These are phyloP conservation scores for Cladosporium sphaerospermum DNA, from an alignment of 2,329 filamentous ascomycete species.

Conservation along the genomic window DNA sequence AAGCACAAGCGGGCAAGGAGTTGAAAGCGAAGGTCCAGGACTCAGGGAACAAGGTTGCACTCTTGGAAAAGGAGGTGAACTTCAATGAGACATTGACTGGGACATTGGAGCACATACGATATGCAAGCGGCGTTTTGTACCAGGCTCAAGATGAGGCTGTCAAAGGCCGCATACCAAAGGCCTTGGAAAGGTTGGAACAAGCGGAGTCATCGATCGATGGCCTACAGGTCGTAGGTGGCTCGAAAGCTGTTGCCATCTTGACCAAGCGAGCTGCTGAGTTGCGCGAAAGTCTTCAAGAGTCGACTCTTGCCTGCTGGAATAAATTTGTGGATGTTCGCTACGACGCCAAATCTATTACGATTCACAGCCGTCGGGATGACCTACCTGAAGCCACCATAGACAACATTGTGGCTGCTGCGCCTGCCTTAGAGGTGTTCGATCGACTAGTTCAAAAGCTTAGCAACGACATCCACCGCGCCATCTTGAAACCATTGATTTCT, in stretches of 20 bases:
- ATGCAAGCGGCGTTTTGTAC: slow-evolving; percentile 45
- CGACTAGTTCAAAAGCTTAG: slow-evolving; percentile 21
- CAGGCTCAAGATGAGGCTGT: slow-evolving; percentile 40
- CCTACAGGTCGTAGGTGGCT: slow-evolving; percentile 39
- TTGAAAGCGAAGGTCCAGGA: slow-evolving; percentile 61
- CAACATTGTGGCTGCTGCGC: slow-evolving; percentile 17
- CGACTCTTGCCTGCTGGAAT: slow-evolving; percentile 66
- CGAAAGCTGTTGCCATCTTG: slow-evolving; percentile 18
- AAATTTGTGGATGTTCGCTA: slow-evolving; percentile 58
- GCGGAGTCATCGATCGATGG: slow-evolving; percentile 50
- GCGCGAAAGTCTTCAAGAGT: slow-evolving; percentile 58
- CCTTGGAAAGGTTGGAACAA: slow-evolving; percentile 45
- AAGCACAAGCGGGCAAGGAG: slow-evolving; percentile 63
- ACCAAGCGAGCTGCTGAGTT: slow-evolving; percentile 59
- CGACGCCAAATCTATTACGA: slow-evolving; percentile 48
- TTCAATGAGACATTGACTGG: slow-evolving; percentile 51
- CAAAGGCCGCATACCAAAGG: slow-evolving; percentile 39
- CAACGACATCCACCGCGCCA: slow-evolving; percentile 24
- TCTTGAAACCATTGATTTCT: slow-evolving; percentile 25
- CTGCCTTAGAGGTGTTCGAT: slow-evolving; percentile 18
- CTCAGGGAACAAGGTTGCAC: slow-evolving; percentile 47
- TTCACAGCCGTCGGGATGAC: slow-evolving; percentile 40
- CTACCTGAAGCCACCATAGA: slow-evolving; percentile 28
- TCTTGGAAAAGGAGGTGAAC: slow-evolving; percentile 53
- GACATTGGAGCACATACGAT: slow-evolving; percentile 46